phyloP scores from a whole-genome alignment of 305 asterid genomes.

The Fraxinus floribunda region DNA sequence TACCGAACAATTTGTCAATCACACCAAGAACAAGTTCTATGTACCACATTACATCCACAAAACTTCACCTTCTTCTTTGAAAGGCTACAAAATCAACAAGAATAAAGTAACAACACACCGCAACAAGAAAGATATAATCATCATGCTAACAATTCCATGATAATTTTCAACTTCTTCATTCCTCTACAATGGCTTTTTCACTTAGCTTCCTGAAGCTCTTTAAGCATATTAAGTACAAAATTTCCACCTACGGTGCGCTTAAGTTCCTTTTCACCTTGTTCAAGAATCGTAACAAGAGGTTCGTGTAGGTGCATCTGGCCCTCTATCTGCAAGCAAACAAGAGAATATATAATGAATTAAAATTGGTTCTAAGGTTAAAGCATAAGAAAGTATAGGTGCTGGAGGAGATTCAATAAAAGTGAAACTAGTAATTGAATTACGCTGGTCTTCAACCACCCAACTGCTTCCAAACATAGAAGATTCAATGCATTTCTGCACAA shows the following conservation, averaged over 20 bases:
- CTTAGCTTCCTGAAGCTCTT: background rate
- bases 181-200: background rate
- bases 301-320: background rate
- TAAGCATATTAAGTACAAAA: constrained; percentile 7
- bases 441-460: constrained; percentile 23
- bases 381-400: background rate
- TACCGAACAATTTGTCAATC: background rate
- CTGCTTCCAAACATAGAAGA: background rate
- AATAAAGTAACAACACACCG: background rate
- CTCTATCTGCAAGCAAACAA: background rate
- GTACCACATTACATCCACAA: background rate
- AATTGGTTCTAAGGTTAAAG: background rate
- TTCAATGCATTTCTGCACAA: constrained; percentile 37
- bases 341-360: background rate
- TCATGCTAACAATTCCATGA: background rate
- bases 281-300: constrained; percentile 19
- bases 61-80: background rate
- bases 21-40: background rate
- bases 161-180: background rate
- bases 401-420: background rate
- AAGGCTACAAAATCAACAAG: background rate
- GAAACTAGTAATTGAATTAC: constrained; percentile 12
- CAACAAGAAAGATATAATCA: background rate
- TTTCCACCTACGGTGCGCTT: constrained; percentile 10
- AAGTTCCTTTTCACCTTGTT: constrained; percentile 12